Conservation (phyloP, 306 rosid genomes). For the Leucaena leucocephala region DNA sequence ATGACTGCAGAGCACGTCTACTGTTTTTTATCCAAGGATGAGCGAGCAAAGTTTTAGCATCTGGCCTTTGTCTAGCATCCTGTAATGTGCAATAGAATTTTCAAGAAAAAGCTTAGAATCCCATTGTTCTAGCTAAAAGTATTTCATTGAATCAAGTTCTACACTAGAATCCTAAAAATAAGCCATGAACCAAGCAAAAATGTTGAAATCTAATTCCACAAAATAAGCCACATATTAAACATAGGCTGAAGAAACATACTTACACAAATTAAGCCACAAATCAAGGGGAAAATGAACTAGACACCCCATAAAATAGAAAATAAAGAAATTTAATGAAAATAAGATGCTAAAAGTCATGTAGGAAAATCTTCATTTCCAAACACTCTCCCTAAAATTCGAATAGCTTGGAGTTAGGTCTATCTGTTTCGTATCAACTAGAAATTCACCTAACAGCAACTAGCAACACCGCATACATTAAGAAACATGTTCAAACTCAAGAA, state of each 20-base stretch:
- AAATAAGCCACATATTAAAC: not conserved
- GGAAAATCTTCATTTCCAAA: not conserved
- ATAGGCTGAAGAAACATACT: not conserved
- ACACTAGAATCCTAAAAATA: not conserved
- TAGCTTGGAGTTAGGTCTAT: not conserved
- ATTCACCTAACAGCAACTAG: not conserved
- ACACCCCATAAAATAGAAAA: too few relatives aligned
- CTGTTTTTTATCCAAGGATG: conserved; percentile 90
- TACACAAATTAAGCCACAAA: not conserved
- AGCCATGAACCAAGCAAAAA: not conserved
- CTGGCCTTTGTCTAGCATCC: conserved; percentile 99
- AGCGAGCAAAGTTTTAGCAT: conserved; percentile 90
- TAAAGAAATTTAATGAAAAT: too few relatives aligned
- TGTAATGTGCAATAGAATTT: conserved; percentile 42
- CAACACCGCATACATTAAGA: not conserved
- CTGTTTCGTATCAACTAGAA: not conserved
- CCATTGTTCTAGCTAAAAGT: not conserved
- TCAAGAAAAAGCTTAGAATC: not conserved
- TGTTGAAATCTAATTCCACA: not conserved
- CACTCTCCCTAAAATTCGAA: not conserved
- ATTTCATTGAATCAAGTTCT: not conserved
- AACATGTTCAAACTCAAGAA: conserved; percentile 8
- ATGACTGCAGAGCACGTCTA: conserved; percentile 80
- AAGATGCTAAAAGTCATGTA: not conserved
- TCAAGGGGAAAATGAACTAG: not conserved